A percentile compares a stretch with the other conserved stretches of the same genome.
Conservation (phyloP, 1,284 basidiomycete genomes). For the Cryptococcus deneoformans region DNA sequence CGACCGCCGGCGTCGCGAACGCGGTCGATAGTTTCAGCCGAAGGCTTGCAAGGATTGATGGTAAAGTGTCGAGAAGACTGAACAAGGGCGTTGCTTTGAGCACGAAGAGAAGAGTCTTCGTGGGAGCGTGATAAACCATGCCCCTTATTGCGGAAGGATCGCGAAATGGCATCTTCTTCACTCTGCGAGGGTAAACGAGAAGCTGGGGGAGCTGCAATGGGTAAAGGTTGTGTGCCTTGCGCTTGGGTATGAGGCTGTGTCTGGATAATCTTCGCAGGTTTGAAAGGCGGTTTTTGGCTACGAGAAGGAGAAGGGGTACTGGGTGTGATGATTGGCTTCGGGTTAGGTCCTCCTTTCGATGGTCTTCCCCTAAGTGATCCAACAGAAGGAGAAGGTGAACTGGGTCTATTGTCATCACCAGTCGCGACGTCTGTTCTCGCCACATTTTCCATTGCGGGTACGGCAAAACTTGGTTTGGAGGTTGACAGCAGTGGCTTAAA, state of each 20-base stretch:
- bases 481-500: constrained; percentile 17
- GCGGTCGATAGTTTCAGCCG: constrained; percentile 14
- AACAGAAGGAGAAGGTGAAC: constrained; percentile 29
- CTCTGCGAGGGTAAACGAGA: constrained; percentile 4
- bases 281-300: background rate
- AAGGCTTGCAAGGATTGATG: constrained; percentile 48
- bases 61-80: constrained; percentile 33
- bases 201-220: constrained; percentile 26
- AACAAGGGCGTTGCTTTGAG: constrained; percentile 19
- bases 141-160: constrained; percentile 16
- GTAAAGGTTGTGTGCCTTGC: constrained; percentile 31
- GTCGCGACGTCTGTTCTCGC: constrained; percentile 32
- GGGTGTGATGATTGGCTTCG: constrained; percentile 26
- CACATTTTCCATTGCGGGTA: constrained; percentile 34
- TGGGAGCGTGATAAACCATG: constrained; percentile 18
- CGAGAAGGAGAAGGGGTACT: constrained; percentile 27
- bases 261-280: constrained; percentile 4
- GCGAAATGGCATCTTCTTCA: constrained; percentile 27
- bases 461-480: constrained; percentile 37
- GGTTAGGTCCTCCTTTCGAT: constrained; percentile 18
- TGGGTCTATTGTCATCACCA: constrained; percentile 13
- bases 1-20: constrained; percentile 57
- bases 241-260: constrained; percentile 5
- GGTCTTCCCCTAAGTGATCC: constrained; percentile 25
- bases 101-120: constrained; percentile 36